phyloP scores from a whole-genome alignment of 768 basidiomycete genomes.

The Dentipellis fragilis region DNA sequence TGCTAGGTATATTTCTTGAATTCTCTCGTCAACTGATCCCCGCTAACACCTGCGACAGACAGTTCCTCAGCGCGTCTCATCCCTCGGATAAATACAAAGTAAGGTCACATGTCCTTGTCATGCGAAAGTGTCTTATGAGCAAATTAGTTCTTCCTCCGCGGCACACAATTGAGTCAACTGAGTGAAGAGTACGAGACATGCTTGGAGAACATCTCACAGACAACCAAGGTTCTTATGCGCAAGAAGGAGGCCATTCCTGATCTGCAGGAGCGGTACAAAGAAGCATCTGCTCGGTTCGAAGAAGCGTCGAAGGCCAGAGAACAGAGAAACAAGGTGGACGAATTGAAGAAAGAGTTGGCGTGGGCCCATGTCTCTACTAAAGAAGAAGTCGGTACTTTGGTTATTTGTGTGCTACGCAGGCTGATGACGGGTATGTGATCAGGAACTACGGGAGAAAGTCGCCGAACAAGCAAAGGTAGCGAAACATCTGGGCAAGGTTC shows the following conservation, averaged over 20 bases:
- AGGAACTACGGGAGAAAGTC: constrained; percentile 37
- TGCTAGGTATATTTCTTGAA: constrained; percentile 18
- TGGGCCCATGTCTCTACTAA: constrained; percentile 80
- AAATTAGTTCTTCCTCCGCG: constrained; percentile 81
- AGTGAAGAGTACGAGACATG: constrained; percentile 79
- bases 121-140: too few relatives aligned
- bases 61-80: constrained; percentile 78
- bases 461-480: constrained; percentile 30
- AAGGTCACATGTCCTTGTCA: constrained; percentile 7
- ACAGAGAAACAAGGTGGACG: constrained; percentile 56
- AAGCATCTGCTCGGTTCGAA: constrained; percentile 49
- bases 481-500: constrained; percentile 29
- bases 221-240: constrained; percentile 51
- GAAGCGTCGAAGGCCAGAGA: constrained; percentile 70
- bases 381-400: constrained; percentile 37
- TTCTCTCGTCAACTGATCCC: constrained; percentile 57
- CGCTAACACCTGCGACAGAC: constrained; percentile 26
- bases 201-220: constrained; percentile 60
- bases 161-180: constrained; percentile 85
- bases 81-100: constrained; percentile 87
- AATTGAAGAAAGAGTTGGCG: constrained; percentile 71
- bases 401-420: background rate
- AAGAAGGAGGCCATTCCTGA: constrained; percentile 78
- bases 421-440: background rate
- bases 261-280: constrained; percentile 45